Percentiles rank a stretch among this genome's conserved stretches.
These are phyloP conservation scores for Beta vulgaris DNA, from an alignment of 148 eudicot genomes.

Conservation along the genomic window DNA sequence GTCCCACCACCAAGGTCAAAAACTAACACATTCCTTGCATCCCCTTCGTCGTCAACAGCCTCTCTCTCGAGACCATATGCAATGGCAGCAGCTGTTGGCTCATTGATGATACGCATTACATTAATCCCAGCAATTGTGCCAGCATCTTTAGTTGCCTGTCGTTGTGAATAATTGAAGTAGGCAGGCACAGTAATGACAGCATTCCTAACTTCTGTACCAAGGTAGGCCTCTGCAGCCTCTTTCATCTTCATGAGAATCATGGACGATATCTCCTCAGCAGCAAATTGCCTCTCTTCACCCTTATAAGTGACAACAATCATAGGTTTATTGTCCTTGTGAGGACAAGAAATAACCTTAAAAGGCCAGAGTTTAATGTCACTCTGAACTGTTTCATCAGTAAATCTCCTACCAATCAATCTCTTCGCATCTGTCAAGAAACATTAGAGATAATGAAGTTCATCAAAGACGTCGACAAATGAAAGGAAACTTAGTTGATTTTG, in stretches of 20 bases:
- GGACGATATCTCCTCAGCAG: not conserved
- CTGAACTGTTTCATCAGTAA: not conserved
- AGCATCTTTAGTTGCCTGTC: conserved; percentile 8
- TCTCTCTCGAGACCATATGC: not conserved
- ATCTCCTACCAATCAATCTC: not conserved
- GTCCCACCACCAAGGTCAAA: no score
- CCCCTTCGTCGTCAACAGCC: not conserved
- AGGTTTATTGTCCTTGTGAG: not conserved
- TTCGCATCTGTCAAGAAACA: not conserved
- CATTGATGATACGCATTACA: not conserved
- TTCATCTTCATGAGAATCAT: not conserved
- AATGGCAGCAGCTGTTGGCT: conserved; percentile 3
- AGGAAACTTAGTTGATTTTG: no score
- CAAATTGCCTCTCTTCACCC: not conserved
- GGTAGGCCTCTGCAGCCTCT: not conserved
- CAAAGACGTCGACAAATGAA: no score
- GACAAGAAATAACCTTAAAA: not conserved
- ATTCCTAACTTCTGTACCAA: not conserved
- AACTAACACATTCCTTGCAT: not conserved
- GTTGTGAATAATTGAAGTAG: not conserved
- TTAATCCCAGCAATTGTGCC: not conserved
- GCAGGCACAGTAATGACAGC: conserved; percentile 1
- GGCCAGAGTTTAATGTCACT: conserved; percentile 10
- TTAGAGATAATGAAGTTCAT: not conserved
- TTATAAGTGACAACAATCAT: not conserved